These are phyloP conservation scores for Maudiozyma humilis DNA, from an alignment of 1,139 yeast genomes.

Conservation along the genomic window DNA sequence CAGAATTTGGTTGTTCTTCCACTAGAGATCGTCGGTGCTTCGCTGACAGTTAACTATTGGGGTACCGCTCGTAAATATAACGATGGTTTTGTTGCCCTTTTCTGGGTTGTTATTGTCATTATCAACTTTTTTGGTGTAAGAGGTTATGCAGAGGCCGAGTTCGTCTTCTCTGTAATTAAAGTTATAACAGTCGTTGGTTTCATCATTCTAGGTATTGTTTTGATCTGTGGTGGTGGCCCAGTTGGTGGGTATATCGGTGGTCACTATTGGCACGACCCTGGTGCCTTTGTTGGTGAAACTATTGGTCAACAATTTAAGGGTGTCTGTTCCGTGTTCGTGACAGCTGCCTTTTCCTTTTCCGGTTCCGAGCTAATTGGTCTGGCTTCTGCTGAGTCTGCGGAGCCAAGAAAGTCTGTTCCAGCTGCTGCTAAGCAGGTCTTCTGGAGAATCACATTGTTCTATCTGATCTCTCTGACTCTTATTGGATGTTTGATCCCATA, in stretches of 20 bases:
- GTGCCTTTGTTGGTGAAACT: conserved; percentile 51
- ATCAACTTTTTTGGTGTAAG: conserved; percentile 60
- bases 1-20: conserved; percentile 69
- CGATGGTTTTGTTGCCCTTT: conserved; percentile 43
- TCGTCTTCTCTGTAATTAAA: conserved; percentile 51
- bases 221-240: conserved; percentile 64
- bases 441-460: conserved; percentile 62
- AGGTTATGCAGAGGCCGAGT: conserved; percentile 62
- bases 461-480: conserved; percentile 40
- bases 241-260: conserved; percentile 52
- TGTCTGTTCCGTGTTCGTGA: conserved; percentile 40
- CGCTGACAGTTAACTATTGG: conserved; percentile 65
- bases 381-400: conserved; percentile 78
- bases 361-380: conserved; percentile 75
- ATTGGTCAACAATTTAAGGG: conserved; percentile 41
- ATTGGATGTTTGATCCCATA: conserved; percentile 43
- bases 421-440: conserved; percentile 67
- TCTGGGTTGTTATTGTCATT: conserved; percentile 47
- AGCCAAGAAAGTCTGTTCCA: conserved; percentile 68
- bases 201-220: conserved; percentile 58
- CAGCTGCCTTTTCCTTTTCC: conserved; percentile 51
- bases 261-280: conserved; percentile 54
- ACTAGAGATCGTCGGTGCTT: conserved; percentile 64
- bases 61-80: conserved; percentile 24
- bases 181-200: conserved; percentile 57